These are phyloP conservation scores for Blastobotrys attinorum DNA, from an alignment of 805 yeast species.

Conservation along the genomic window DNA sequence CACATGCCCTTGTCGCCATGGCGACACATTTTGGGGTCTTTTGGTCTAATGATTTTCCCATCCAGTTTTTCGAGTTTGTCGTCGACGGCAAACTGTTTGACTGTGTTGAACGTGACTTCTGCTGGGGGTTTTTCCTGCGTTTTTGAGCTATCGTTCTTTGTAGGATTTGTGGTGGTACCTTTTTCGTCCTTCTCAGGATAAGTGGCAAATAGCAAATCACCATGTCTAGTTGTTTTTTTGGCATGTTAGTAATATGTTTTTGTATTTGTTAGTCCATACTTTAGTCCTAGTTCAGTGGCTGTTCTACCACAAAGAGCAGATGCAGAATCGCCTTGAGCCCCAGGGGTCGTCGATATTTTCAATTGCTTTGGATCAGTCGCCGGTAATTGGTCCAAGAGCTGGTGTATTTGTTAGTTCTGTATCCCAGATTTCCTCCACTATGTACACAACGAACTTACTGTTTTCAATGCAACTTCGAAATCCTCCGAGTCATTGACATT, in stretches of 20 bases:
- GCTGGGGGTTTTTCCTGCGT: slow-evolving; percentile 14
- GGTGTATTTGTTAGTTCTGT: not conserved
- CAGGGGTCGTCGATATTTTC: slow-evolving; percentile 39
- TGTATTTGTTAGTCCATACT: slow-evolving; percentile 4
- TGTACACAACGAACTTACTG: slow-evolving; percentile 10
- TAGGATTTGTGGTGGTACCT: slow-evolving; percentile 4
- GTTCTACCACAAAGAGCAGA: slow-evolving; percentile 31
- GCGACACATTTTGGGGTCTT: slow-evolving; percentile 54
- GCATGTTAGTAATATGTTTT: not conserved
- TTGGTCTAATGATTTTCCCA: slow-evolving; percentile 65
- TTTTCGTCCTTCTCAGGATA: slow-evolving; percentile 22
- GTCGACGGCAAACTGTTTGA: slow-evolving; percentile 62
- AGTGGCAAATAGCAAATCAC: slow-evolving; percentile 47
- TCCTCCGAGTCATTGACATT: slow-evolving; percentile 38
- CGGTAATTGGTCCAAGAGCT: slow-evolving; percentile 29
- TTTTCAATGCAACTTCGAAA: slow-evolving; percentile 38
- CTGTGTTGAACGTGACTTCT: slow-evolving; percentile 18
- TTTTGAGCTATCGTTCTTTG: no score
- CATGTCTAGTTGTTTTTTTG: slow-evolving; percentile 39
- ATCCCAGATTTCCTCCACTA: not conserved
- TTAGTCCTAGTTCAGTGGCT: slow-evolving; percentile 29
- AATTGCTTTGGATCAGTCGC: slow-evolving; percentile 25
- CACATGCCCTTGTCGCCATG: slow-evolving; percentile 97
- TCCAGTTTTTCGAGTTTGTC: slow-evolving; percentile 50
- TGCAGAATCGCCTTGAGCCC: slow-evolving; percentile 36